Evolutionary conservation across 257 asterid species (phyloP), one percentile per base, ranked within the genome.

Genomic region (Jacaranda copaia): DNA sequence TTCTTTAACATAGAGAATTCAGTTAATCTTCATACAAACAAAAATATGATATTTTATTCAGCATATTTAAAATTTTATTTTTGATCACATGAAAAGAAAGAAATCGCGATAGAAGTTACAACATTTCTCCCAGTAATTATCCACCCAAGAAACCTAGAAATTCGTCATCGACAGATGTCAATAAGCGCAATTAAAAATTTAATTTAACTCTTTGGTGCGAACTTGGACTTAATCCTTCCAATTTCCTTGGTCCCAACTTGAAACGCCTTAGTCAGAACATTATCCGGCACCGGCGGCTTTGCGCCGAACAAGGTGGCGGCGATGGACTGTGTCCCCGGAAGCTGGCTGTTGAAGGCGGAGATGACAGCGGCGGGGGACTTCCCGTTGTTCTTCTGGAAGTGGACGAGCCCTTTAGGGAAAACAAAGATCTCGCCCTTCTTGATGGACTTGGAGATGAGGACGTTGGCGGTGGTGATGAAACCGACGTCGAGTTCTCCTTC

Each of bases 351-450:
- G 87, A 92, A 92, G 14, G 88, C 97, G 46, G 90, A 56, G 19
- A 88, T 72, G 10, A 84, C 94, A 10, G 96, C 80, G 0, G 94
- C 94, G 0, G 90, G 72, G 2, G 59, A 40, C 7, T 72, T 25
- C 1, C 92, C 94, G 48, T 80, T 88, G 86, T 95, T 95, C 87
- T 84, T 88, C 79, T 95, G 99, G 88, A 87, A 95, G 78, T 91
- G 96, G 52, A 88, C 84, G 25, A 90, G 87, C 0, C 89, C 92
- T 72, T 73, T 87, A 0, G 96, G 94, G 73, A 91, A 89, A 10
- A 73, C 92, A 77, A 89, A 91, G 1, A 87, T 70, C n/a, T 91
- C 92, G 0, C 94, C 94, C 42, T 77, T 71, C 15, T 72, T 76
- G 75, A 91, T 86, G 58, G 80, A 60, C 75, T 83, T 91, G 55